These are phyloP conservation scores for Colletotrichum sp. DNA, from an alignment of 2,329 filamentous ascomycete species.

Conservation along the genomic window DNA sequence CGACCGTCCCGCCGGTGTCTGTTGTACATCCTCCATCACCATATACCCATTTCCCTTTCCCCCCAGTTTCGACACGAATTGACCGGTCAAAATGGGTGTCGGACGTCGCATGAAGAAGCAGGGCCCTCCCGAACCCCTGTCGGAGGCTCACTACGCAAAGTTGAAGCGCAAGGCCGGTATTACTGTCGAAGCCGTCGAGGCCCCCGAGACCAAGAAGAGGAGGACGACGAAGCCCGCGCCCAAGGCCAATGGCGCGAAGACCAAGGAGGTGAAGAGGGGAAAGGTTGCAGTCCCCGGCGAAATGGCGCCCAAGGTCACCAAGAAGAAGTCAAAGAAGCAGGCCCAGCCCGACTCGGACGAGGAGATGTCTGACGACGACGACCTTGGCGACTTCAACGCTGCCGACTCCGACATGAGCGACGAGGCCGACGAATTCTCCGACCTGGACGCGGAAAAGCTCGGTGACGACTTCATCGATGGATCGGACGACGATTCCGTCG, in stretches of 20 bases:
- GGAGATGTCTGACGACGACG: constrained; percentile 26
- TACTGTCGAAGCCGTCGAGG: constrained; percentile 63
- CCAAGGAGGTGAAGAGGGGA: constrained; percentile 37
- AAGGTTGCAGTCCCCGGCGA: constrained; percentile 29
- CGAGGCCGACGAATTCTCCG: constrained; percentile 44
- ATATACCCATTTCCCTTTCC: constrained; percentile 13
- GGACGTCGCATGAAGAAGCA: constrained; percentile 96
- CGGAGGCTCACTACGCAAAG: constrained; percentile 79
- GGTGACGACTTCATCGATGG: constrained; percentile 64
- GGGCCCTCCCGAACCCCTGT: constrained; percentile 81
- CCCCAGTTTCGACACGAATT: constrained; percentile 20
- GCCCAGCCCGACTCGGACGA: constrained; percentile 20
- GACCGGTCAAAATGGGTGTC: constrained; percentile 73
- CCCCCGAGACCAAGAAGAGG: constrained; percentile 69
- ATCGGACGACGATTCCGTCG: constrained; percentile 64
- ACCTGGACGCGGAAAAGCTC: constrained; percentile 46
- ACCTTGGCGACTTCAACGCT: constrained; percentile 41
- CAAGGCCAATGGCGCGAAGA: constrained; percentile 38
- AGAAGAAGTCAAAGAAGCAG: constrained; percentile 33
- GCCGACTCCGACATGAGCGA: constrained; percentile 47
- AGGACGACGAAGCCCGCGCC: constrained; percentile 39
- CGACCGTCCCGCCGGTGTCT: background rate
- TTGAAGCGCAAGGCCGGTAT: constrained; percentile 84
- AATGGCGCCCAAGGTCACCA: constrained; percentile 23
- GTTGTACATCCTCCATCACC: constrained; percentile 2